Evolutionary conservation across 75 land plant genomes (phyloP), one percentile per base, ranked within the genome.

Genomic region (Pseudotsuga menziesii): DNA sequence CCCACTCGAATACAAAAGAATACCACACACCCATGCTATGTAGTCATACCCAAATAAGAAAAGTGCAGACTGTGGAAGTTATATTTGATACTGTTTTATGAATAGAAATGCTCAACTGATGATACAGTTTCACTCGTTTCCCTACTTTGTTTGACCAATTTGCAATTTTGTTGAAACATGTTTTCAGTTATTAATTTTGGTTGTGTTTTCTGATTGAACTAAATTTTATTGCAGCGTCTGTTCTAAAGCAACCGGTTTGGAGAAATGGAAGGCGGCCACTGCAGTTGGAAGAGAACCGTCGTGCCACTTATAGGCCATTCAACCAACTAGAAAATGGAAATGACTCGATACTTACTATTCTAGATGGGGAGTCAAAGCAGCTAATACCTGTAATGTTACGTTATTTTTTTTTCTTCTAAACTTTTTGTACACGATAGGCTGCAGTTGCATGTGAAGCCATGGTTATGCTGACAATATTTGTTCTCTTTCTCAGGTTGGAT

Each of bases 231-330:
- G 48, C 69, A 83, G 85, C 72, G 48, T 76, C 79, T 57, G 60
- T 57, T 75, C 84, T 77, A 13, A 90, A 76, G 83, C 75, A 81
- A 63, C 62, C 74, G n/a, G 72, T 77, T 20, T 75, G 72, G 23
- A 88, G 83, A 82, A 80, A 88, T 78, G 95, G 90, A 57, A 88
- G 82, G 61, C 85, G 90, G 82, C 63, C 86, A 56, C 56, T 75
- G 73, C 74, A 80, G 57, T 32, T 83, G n/a, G 98, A 95, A 61
- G 98, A 95, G 57, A 86, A 91, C 73, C 93, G 93, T 25, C 86
- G 95, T 32, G 77, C 80, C 66, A 87, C 93, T 25, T 94, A 94
- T 75, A 85, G 76, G 63, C 77, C 75, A 73, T 82, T 83, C 20
- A 81, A 60, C 79, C 84, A 80, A 71, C 88, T 87, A 20, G 75